Percentiles rank a stretch among this genome's conserved stretches.
These are phyloP conservation scores for Penicillium frequentans DNA, from an alignment of 2,329 filamentous ascomycete species.

Conservation along the genomic window DNA sequence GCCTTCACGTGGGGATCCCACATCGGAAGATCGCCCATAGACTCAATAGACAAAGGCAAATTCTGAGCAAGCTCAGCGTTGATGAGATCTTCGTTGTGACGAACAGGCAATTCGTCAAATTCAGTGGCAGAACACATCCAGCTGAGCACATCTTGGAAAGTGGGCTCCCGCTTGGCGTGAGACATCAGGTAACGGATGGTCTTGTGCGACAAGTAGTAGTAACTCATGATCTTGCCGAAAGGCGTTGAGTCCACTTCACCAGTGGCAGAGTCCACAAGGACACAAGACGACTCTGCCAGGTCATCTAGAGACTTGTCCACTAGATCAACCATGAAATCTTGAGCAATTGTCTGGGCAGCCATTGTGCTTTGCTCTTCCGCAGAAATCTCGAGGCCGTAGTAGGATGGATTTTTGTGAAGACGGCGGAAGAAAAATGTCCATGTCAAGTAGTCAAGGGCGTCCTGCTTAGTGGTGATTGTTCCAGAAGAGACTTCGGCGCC, in stretches of 20 bases:
- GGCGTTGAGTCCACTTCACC: slow-evolving; percentile 88
- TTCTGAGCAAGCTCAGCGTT: slow-evolving; percentile 86
- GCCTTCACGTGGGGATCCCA: slow-evolving; percentile 99
- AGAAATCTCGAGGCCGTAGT: slow-evolving; percentile 92
- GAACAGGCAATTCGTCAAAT: slow-evolving; percentile 95
- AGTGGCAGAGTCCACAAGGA: slow-evolving; percentile 72
- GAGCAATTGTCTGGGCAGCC: slow-evolving; percentile 80
- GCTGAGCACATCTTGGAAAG: slow-evolving; percentile 77
- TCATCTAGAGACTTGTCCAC: slow-evolving; percentile 84
- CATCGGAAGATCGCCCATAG: slow-evolving; percentile 71
- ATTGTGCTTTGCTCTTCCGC: slow-evolving; percentile 89
- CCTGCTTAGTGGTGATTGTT: slow-evolving; percentile 91
- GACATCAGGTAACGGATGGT: slow-evolving; percentile 83
- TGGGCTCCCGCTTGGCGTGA: slow-evolving; percentile 71
- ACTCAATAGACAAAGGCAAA: slow-evolving; percentile 66
- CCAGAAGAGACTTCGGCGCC: slow-evolving; percentile 91
- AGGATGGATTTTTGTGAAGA: slow-evolving; percentile 96
- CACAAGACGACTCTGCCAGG: slow-evolving; percentile 79
- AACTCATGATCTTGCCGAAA: slow-evolving; percentile 97
- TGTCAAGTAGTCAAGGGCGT: slow-evolving; percentile 93
- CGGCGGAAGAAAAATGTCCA: slow-evolving; percentile 99
- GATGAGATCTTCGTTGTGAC: slow-evolving; percentile 97
- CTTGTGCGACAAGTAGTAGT: slow-evolving; percentile 96
- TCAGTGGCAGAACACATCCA: slow-evolving; percentile 95
- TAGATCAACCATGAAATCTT: slow-evolving; percentile 91